These are phyloP conservation scores for Chlorella vulgaris DNA, from an alignment of 139 green algal genomes.

Conservation along the genomic window DNA sequence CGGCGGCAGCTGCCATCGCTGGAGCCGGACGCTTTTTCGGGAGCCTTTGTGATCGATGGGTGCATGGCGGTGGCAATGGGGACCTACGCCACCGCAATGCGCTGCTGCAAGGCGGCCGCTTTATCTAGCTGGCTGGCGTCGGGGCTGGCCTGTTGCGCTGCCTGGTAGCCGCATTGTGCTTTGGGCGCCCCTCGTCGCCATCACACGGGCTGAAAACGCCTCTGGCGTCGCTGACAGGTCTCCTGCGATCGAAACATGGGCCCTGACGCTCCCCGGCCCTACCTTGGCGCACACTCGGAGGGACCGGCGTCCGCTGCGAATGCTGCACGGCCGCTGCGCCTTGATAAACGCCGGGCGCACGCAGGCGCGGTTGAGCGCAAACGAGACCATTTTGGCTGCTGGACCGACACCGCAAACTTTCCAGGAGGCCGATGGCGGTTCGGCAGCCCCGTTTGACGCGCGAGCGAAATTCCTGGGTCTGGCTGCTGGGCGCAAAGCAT, in stretches of 20 bases:
- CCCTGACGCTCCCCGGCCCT: not conserved
- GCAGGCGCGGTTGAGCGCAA: not conserved
- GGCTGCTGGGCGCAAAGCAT: too few species aligned
- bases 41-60: too few species aligned
- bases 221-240: not conserved
- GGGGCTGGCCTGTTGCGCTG: not conserved
- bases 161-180: not conserved
- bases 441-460: too few species aligned
- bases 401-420: too few species aligned
- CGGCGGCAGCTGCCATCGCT: too few species aligned
- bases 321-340: not conserved
- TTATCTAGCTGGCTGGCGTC: constrained; percentile 3
- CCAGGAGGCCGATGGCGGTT: too few species aligned
- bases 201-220: not conserved
- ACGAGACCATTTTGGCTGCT: not conserved
- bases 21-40: too few species aligned
- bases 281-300: constrained; percentile 15
- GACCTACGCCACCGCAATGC: too few species aligned
- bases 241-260: not conserved
- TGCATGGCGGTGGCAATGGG: too few species aligned
- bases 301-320: not conserved
- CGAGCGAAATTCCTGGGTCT: too few species aligned
- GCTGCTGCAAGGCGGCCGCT: not conserved
- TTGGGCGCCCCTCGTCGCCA: too few species aligned
- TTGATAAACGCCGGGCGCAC: not conserved